These are phyloP conservation scores for Thermochaetoides thermophila DNA, from an alignment of 495 filamentous ascomycete species.

Conservation along the genomic window DNA sequence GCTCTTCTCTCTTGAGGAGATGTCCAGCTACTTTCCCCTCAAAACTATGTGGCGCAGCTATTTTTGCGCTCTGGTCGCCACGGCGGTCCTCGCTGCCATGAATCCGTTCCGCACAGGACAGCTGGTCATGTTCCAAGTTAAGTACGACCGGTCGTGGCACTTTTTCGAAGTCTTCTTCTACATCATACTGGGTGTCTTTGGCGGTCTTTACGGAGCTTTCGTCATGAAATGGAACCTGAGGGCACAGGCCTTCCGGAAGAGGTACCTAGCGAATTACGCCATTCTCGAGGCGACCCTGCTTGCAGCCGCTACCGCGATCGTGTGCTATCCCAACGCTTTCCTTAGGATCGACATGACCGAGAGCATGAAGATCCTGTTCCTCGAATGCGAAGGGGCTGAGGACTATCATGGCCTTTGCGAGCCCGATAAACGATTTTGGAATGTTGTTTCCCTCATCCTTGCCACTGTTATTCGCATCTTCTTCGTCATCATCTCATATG, in stretches of 20 bases:
- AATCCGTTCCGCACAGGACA: conserved; percentile 98
- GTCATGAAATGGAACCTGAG: conserved; percentile 98
- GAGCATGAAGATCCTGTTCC: conserved; percentile 95
- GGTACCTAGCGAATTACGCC: conserved; percentile 73
- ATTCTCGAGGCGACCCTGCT: conserved; percentile 78
- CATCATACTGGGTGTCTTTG: conserved; percentile 80
- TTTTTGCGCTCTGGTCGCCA: conserved; percentile 94
- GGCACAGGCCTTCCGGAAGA: conserved; percentile 85
- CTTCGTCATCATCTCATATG: conserved; percentile 91
- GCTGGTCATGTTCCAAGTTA: conserved; percentile 97
- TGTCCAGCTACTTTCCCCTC: conserved; percentile 94
- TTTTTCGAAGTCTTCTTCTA: conserved; percentile 95
- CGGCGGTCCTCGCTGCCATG: conserved; percentile 85
- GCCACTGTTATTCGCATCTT: conserved; percentile 71
- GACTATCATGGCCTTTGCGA: conserved; percentile 91
- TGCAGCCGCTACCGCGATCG: conserved; percentile 66
- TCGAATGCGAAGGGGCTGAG: conserved; percentile 84
- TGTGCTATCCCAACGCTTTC: conserved; percentile 95
- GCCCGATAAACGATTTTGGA: conserved; percentile 54
- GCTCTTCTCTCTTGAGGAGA: conserved; percentile 93
- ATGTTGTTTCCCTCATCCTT: conserved; percentile 63
- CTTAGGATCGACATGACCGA: conserved; percentile 97
- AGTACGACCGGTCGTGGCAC: conserved; percentile 93
- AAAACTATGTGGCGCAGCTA: conserved; percentile 98
- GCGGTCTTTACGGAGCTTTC: conserved; percentile 89